Evolutionary conservation across 148 eudicot species (phyloP).

Genomic region (Mesembryanthemum crystallinum): DNA sequence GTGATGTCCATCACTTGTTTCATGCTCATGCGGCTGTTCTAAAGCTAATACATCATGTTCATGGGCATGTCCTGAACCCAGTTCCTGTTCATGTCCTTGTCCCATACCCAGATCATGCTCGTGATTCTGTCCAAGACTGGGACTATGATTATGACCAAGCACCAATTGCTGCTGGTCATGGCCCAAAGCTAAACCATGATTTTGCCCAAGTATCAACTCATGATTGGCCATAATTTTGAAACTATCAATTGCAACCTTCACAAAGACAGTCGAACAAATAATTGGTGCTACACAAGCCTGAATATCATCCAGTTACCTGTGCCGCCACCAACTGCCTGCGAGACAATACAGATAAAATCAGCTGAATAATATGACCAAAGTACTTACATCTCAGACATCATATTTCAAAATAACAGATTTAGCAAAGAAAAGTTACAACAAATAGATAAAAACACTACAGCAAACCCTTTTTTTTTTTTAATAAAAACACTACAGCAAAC

Average conservation of each 20-base stretch:
- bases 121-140: conserved; percentile 19
- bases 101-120: conserved; percentile 28
- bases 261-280: neutral
- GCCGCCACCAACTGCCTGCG: conserved; percentile 9
- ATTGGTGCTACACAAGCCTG: neutral
- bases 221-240: conserved; percentile 34
- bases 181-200: conserved; percentile 33
- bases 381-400: neutral
- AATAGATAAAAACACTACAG: neutral
- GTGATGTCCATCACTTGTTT: conserved; percentile 19
- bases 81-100: conserved; percentile 28
- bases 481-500: too few species aligned
- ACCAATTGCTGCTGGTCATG: conserved; percentile 29
- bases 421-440: neutral
- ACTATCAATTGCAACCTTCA: conserved; percentile 8
- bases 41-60: conserved; percentile 33
- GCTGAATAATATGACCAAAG: neutral
- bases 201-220: conserved; percentile 41
- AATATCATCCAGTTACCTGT: neutral
- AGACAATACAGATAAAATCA: neutral
- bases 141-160: conserved; percentile 32
- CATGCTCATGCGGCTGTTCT: conserved; percentile 27
- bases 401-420: neutral
- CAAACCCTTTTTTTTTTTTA: too few species aligned
- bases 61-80: conserved; percentile 22